Conservation (phyloP, 2,329 filamentous ascomycete genomes). For the Triangularia verruculosa region DNA sequence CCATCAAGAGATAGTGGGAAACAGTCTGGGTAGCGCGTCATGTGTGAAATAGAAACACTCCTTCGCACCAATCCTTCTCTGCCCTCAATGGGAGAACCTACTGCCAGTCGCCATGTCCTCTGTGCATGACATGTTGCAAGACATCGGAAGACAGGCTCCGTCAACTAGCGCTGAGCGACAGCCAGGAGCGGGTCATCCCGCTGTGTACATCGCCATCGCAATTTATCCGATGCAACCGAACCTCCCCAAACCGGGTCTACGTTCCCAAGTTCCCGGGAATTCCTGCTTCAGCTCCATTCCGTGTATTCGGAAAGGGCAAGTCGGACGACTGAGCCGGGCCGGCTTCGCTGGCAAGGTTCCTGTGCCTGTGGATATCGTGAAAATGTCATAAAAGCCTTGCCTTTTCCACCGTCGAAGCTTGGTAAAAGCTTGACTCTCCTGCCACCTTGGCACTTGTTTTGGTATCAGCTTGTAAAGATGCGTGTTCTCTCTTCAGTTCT, state of each 20-base stretch:
- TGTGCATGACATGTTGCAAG: too few relatives aligned
- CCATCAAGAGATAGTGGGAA: neutral
- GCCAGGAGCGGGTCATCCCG: slow-evolving; percentile 5
- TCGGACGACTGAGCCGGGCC: slow-evolving; percentile 1
- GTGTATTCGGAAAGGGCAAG: slow-evolving; percentile 1
- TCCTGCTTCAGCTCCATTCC: neutral
- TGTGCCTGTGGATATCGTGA: neutral
- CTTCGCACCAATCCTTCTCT: too few relatives aligned
- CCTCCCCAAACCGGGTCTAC: slow-evolving; percentile 2
- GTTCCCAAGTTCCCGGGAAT: slow-evolving; percentile 1
- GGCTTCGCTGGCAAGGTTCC: neutral
- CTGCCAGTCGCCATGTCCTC: too few relatives aligned
- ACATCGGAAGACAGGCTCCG: slow-evolving; percentile 1
- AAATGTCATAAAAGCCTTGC: neutral
- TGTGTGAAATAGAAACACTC: too few relatives aligned
- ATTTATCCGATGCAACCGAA: slow-evolving; percentile 12
- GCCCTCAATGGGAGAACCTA: too few relatives aligned
- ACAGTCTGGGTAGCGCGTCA: too few relatives aligned
- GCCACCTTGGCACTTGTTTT: neutral
- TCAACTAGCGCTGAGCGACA: neutral
- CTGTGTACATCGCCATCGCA: neutral
- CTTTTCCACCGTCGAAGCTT: neutral
- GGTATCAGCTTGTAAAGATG: slow-evolving; percentile 6
- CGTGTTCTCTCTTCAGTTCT: slow-evolving; percentile 12
- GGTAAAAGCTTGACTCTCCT: neutral